These are phyloP conservation scores for Puccinia polysora DNA, from an alignment of 1,284 basidiomycete species.

Conservation along the genomic window DNA sequence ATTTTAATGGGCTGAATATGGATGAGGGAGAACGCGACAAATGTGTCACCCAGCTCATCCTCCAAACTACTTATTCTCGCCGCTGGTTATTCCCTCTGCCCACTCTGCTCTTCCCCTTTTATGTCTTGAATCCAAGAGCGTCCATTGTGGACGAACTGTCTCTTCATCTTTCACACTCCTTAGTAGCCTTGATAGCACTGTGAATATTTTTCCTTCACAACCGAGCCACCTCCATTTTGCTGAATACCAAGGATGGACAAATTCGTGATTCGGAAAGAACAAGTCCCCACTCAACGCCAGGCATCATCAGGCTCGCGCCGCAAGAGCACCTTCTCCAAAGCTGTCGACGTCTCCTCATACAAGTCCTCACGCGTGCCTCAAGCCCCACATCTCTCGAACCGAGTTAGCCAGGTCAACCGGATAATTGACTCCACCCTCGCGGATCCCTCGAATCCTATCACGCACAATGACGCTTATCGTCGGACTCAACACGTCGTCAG, in stretches of 20 bases:
- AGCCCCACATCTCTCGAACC: slow-evolving; percentile 26
- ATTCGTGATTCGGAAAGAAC: slow-evolving; percentile 23
- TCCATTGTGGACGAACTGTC: too few relatives aligned
- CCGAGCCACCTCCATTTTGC: too few relatives aligned
- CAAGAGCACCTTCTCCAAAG: background rate
- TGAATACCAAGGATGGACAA: slow-evolving; percentile 31
- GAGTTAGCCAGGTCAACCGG: slow-evolving; percentile 9
- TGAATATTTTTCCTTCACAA: too few relatives aligned
- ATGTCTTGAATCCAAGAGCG: too few relatives aligned
- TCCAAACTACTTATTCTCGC: too few relatives aligned
- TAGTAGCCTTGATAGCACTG: too few relatives aligned
- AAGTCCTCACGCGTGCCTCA: slow-evolving; percentile 17
- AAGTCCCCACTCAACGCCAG: background rate
- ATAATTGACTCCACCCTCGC: slow-evolving; percentile 13
- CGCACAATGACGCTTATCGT: slow-evolving; percentile 25
- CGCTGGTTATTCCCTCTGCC: too few relatives aligned
- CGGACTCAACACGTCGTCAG: slow-evolving; percentile 24
- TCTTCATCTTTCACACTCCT: too few relatives aligned
- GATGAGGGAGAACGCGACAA: too few relatives aligned
- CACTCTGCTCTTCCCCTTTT: too few relatives aligned
- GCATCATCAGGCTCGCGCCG: background rate
- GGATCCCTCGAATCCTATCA: slow-evolving; percentile 30
- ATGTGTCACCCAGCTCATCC: too few relatives aligned
- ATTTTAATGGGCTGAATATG: too few relatives aligned
- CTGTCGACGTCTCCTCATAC: background rate